Evolutionary conservation across 2,329 filamentous ascomycete species (phyloP).

Genomic region (Metarhizium anisopliae): DNA sequence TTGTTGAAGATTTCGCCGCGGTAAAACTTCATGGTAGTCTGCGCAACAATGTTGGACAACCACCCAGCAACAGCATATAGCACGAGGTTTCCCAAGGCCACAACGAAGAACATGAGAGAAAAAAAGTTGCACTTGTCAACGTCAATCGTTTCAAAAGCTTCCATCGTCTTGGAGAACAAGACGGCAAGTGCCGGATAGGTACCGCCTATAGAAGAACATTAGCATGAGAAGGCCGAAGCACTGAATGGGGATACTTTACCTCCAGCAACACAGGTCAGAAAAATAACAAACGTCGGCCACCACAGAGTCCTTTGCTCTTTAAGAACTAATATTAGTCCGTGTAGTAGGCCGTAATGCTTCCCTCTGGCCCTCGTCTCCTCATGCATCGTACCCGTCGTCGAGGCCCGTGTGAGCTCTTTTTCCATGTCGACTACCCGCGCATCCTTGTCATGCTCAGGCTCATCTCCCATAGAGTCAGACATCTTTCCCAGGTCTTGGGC

Average conservation of each 20-base stretch:
- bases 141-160: constrained; percentile 17
- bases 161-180: constrained; percentile 30
- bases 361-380: constrained; percentile 5
- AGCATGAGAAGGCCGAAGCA: neutral
- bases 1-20: constrained; percentile 36
- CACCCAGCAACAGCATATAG: constrained; percentile 31
- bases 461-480: constrained; percentile 1
- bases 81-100: constrained; percentile 37
- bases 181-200: constrained; percentile 32
- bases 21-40: constrained; percentile 24
- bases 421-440: constrained; percentile 17
- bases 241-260: constrained; percentile 11
- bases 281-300: constrained; percentile 11
- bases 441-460: constrained; percentile 10
- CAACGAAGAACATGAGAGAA: constrained; percentile 46
- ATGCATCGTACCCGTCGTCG: constrained; percentile 12
- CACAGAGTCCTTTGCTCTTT: constrained; percentile 21
- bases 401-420: constrained; percentile 11
- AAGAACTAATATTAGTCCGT: constrained; percentile 20
- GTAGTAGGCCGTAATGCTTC: constrained; percentile 16
- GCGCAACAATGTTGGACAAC: constrained; percentile 26
- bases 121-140: constrained; percentile 38
- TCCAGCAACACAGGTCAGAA: constrained; percentile 17
- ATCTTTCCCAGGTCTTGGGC: constrained; percentile 28
- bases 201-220: constrained; percentile 16